phyloP scores from a whole-genome alignment of 163 green algal species.

The Chlorella variabilis region DNA sequence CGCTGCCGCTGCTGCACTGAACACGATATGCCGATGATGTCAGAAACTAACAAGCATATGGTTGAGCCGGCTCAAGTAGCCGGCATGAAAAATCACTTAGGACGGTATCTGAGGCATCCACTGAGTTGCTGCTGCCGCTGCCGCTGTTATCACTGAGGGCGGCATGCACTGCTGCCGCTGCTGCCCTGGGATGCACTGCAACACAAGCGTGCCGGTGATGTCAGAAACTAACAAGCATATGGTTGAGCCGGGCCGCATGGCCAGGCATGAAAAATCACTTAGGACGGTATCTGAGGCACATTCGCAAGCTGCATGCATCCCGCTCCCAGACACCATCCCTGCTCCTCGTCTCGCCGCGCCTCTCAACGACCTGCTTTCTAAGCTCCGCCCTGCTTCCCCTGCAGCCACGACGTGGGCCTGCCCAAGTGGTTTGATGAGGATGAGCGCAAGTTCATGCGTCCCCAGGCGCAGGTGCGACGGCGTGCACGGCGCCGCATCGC shows the following conservation, averaged over 20 bases:
- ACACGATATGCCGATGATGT: not conserved
- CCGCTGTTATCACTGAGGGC: not conserved
- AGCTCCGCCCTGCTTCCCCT: too few species aligned
- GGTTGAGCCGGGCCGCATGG: conserved; percentile 10
- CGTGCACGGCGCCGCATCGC: too few species aligned
- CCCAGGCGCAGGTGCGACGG: conserved; percentile 51
- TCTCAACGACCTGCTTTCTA: too few species aligned
- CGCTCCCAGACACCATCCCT: too few species aligned
- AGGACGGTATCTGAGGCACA: conserved; percentile 35
- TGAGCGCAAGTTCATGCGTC: conserved; percentile 67
- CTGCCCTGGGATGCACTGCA: not conserved
- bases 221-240: conserved; percentile 8
- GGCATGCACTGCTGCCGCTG: too few species aligned
- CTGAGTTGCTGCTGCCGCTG: not conserved
- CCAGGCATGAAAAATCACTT: conserved; percentile 36
- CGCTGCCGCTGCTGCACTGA: not conserved
- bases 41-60: conserved; percentile 26
- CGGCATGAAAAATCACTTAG: conserved; percentile 17
- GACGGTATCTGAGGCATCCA: conserved; percentile 27
- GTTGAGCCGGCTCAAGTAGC: conserved; percentile 9
- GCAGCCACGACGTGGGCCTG: conserved; percentile 84
- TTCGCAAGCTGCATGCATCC: too few species aligned
- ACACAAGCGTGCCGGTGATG: conserved; percentile 18
- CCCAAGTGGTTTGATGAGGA: conserved; percentile 96
- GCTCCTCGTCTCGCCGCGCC: too few species aligned